Evolutionary conservation across 2,329 filamentous ascomycete genomes (phyloP), one percentile per base, ranked within the genome.

Genomic region (Zalaria sp.): DNA sequence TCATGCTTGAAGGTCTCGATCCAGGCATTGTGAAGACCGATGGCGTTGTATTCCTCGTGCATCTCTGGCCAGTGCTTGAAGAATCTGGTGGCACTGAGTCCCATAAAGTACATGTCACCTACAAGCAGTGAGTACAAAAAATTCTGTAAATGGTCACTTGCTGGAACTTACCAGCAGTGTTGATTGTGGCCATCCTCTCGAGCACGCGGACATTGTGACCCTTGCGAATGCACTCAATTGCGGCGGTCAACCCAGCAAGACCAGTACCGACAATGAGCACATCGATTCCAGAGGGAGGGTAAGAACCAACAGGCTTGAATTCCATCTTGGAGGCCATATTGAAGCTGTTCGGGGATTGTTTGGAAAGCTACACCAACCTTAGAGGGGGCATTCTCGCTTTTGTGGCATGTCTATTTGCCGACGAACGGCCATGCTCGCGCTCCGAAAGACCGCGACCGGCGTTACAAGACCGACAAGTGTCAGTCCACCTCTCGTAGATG

Each of bases 21-120:
- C 67, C 68, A 73, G 9, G 67, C 63, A 52, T 72, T 67, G 49
- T 71, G 67, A 39, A 73, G 64, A 11, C 68, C 71, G 40, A 73
- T 73, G 5, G 55, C 49, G 42, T 68, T 62, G 54, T 69, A 73
- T 47, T 73, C 69, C 39, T 62, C 56, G 34, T 61, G 58, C 52
- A 76, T 60, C 41, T 72, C 67, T 6, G 70, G 69, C 69, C 70
- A 73, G 45, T 73, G 68, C 53, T 67, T 69, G 53, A 74, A 65
- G 57, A 73, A 73, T 32, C 61, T 63, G 36, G 68, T 74, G 25
- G 71, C 71, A 37, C 67, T 71, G 25, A 75, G 61, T 6, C 71
- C 69, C 67, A 76, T 75, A 53, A 74, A 74, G 57, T 72, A 74
- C 68, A 74, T 75, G 55, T 76, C 72, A 41, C 72, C 72, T 69